Conservation (phyloP, 352 stramenopile genomes). For the Phytophthora vignae region DNA sequence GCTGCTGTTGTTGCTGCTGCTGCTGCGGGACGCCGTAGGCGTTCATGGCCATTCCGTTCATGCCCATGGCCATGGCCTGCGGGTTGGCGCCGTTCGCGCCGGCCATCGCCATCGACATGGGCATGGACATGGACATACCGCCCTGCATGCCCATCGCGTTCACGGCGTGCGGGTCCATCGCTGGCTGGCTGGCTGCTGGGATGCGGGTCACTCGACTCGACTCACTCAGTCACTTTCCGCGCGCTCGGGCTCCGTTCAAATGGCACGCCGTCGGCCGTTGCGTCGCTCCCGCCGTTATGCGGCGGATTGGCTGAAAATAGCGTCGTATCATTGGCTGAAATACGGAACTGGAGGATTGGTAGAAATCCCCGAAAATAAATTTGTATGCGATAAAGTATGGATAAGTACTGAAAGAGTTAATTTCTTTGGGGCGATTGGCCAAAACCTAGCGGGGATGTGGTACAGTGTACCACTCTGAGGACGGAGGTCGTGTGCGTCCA, state of each 20-base stretch:
- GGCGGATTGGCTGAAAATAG: slow-evolving; percentile 18
- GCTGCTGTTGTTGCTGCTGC: slow-evolving; percentile 23
- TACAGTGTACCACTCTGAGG: neutral
- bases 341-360: too few species aligned
- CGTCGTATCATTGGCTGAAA: too few species aligned
- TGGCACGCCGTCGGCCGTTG: slow-evolving; percentile 30
- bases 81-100: slow-evolving; percentile 36
- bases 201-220: slow-evolving; percentile 3
- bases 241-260: slow-evolving; percentile 41
- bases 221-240: slow-evolving; percentile 26
- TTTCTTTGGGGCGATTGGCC: too few species aligned
- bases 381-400: neutral
- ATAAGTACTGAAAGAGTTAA: too few species aligned
- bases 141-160: slow-evolving; percentile 75
- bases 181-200: neutral
- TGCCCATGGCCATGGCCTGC: slow-evolving; percentile 65
- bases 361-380: neutral
- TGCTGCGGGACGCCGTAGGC: slow-evolving; percentile 40
- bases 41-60: slow-evolving; percentile 55
- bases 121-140: slow-evolving; percentile 73
- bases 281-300: slow-evolving; percentile 15
- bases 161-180: slow-evolving; percentile 71
- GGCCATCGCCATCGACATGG: slow-evolving; percentile 71
- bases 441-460: too few species aligned
- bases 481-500: neutral